phyloP scores from a whole-genome alignment of 2,329 filamentous ascomycete genomes.

The Diaporthe vaccinii region DNA sequence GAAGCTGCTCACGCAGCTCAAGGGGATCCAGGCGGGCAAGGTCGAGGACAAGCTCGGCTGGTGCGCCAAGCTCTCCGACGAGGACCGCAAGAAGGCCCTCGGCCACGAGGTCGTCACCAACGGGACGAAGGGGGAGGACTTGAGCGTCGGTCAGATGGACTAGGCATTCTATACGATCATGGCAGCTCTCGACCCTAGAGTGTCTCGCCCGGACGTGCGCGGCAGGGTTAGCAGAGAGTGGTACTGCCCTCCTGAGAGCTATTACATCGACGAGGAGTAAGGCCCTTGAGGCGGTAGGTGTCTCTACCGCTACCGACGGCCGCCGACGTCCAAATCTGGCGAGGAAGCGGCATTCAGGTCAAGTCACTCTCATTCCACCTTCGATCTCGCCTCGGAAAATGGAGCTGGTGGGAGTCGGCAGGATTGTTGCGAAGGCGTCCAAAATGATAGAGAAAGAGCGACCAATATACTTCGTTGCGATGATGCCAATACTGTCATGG shows the following conservation, averaged over 20 bases:
- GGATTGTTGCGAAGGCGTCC: not conserved
- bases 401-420: not conserved
- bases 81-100: constrained; percentile 58
- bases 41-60: constrained; percentile 83
- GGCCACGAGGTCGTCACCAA: constrained; percentile 46
- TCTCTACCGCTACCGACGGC: not conserved
- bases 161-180: constrained; percentile 38
- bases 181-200: not conserved
- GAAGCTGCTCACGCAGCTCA: constrained; percentile 80
- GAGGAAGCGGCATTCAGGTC: not conserved
- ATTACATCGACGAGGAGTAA: not conserved
- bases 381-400: not conserved
- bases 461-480: not conserved
- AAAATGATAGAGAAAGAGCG: not conserved
- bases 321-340: no score
- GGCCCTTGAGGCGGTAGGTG: not conserved
- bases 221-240: not conserved
- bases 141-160: constrained; percentile 53
- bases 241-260: not conserved
- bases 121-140: constrained; percentile 44
- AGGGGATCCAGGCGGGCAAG: constrained; percentile 89
- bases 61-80: constrained; percentile 65
- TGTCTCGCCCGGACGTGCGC: not conserved
- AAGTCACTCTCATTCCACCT: no score
- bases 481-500: not conserved